Evolutionary conservation across 768 basidiomycete species (phyloP), one percentile per base, ranked within the genome.

Genomic region (Suillus plorans): DNA sequence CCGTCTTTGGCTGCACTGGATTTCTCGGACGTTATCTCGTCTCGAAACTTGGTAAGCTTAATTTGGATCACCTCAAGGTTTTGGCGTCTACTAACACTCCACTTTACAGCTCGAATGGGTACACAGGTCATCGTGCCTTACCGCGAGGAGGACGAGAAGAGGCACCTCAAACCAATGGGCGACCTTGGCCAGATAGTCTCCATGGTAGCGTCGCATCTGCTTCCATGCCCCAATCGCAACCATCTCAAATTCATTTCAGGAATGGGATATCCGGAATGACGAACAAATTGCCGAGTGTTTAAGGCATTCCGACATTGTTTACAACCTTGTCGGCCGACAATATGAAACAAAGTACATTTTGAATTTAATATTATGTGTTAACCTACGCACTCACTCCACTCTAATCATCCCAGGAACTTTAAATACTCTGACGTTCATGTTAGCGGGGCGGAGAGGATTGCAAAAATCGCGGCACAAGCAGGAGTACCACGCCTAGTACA

Each of bases 181-280:
- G 97, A 99, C 80, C 82, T 99, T 62, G 97, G 97, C 9, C 95
- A 97, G 81, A 91, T 99, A 68, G 92, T 98, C 63, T 88, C 92
- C 70, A 87, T 99, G 91, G 96, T 97, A 72, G 69, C 72, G 80
- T 75, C 60, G 62, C 25, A 59, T 59, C 25, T 31, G 18, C 18
- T 28, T 59, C 58, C 25, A 42, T 42, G 9, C 18, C 25, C 58
- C 25, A 28, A 28, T 59, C 25, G 10, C 20, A 39, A 31, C 20
- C 18, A 28, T 50, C 47, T 57, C 70, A 62, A 45, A 64, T 34
- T 68, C 59, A 41, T 50, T 50, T 58, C 42, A 98, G 96, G 97
- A 98, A 85, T 98, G 95, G 94, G 95, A 98, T 74, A 83, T 97
- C 57, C 86, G 94, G 64, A 90, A 93, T 73, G 91, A 94, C 71